These are phyloP conservation scores for Colletotrichum tofieldiae DNA, from an alignment of 2,329 filamentous ascomycete genomes.

Conservation along the genomic window DNA sequence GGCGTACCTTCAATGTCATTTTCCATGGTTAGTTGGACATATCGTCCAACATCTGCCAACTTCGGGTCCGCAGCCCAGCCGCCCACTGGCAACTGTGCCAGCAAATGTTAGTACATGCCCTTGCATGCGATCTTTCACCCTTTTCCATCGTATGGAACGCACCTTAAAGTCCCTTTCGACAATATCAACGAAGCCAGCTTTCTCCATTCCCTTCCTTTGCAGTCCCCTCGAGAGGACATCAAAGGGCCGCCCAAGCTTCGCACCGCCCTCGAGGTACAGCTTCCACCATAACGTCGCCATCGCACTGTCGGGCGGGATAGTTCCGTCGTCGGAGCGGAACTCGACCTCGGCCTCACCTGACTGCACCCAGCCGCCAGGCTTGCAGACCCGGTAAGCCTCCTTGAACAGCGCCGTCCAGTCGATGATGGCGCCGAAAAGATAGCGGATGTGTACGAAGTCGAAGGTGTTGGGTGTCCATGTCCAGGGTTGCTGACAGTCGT, in stretches of 20 bases:
- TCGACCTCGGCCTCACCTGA: slow-evolving; percentile 52
- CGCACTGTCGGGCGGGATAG: slow-evolving; percentile 18
- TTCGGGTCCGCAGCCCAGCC: slow-evolving; percentile 49
- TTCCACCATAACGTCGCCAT: slow-evolving; percentile 32
- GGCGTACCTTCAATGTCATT: slow-evolving; percentile 50
- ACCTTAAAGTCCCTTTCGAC: slow-evolving; percentile 13
- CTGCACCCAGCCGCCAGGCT: slow-evolving; percentile 43
- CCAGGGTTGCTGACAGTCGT: slow-evolving; percentile 69
- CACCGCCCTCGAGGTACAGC: slow-evolving; percentile 34
- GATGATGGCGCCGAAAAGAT: slow-evolving; percentile 69
- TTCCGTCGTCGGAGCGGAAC: slow-evolving; percentile 36
- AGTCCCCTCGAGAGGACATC: slow-evolving; percentile 15
- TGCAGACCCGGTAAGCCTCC: slow-evolving; percentile 37
- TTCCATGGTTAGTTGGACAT: slow-evolving; percentile 48
- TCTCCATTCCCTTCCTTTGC: slow-evolving; percentile 40
- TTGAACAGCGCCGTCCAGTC: slow-evolving; percentile 70
- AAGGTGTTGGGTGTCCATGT: slow-evolving; percentile 66
- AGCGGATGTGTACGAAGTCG: slow-evolving; percentile 74
- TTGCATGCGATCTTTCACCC: not conserved
- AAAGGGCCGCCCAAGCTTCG: slow-evolving; percentile 18
- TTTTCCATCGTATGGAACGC: not conserved
- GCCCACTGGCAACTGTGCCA: slow-evolving; percentile 50
- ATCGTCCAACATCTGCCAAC: slow-evolving; percentile 44
- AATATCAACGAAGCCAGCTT: slow-evolving; percentile 49
- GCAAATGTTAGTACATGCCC: not conserved